phyloP scores from a whole-genome alignment of 148 eudicot genomes.

The Pouteria glomerata region DNA sequence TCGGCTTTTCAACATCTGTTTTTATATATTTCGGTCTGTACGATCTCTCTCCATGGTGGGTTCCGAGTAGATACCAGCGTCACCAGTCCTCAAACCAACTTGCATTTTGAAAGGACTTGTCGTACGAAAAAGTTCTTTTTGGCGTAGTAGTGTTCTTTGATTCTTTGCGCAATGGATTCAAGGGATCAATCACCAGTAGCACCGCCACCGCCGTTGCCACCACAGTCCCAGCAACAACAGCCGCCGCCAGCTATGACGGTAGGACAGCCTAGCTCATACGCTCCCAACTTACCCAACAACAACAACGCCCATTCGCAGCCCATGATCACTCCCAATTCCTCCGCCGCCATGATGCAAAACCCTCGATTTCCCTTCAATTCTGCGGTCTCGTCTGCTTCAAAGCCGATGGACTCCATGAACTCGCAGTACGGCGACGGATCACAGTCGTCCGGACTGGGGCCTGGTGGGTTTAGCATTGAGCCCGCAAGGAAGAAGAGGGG shows the following conservation, averaged over 20 bases:
- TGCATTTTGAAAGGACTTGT: neutral
- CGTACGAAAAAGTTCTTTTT: neutral
- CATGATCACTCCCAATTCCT: neutral
- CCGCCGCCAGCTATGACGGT: conserved; percentile 35
- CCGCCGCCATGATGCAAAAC: conserved; percentile 1
- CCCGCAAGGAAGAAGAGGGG: conserved; percentile 80
- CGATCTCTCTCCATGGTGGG: too few species aligned
- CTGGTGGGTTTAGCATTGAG: conserved; percentile 45
- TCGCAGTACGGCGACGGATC: conserved; percentile 35
- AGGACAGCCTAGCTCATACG: conserved; percentile 17
- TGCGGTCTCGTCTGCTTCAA: conserved; percentile 9
- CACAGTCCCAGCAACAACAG: conserved; percentile 23
- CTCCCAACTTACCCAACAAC: neutral
- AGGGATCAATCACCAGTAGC: conserved; percentile 19
- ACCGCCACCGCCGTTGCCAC: conserved; percentile 16
- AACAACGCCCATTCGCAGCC: neutral
- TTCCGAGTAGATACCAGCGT: too few species aligned
- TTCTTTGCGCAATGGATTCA: conserved; percentile 16
- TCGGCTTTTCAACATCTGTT: too few species aligned
- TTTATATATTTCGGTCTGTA: too few species aligned
- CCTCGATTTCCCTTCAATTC: conserved; percentile 42
- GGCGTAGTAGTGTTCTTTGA: neutral
- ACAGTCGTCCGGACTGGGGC: conserved; percentile 13
- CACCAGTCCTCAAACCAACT: conserved; percentile 1
- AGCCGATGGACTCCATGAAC: conserved; percentile 27